phyloP scores from a whole-genome alignment of 129 eudicot species.

The Erigeron canadensis region DNA sequence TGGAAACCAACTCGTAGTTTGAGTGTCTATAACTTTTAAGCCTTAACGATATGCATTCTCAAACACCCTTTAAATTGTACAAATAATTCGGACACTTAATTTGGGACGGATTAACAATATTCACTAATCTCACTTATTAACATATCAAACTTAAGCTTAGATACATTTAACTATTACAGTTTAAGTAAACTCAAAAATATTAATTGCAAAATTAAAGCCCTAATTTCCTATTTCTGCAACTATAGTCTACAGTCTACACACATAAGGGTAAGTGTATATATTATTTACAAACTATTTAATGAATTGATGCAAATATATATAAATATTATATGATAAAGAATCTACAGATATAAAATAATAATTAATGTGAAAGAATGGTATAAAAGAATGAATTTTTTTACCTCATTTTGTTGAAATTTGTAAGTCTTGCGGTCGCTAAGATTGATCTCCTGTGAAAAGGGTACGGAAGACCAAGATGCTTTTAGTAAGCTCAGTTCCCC shows the following conservation, averaged over 20 bases:
- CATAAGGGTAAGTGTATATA: too few species aligned
- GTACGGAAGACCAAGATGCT: background rate
- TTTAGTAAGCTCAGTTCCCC: too few species aligned
- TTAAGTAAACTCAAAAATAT: background rate
- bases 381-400: background rate
- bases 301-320: too few species aligned
- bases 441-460: background rate
- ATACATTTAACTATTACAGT: background rate
- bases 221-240: background rate
- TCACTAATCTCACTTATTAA: too few species aligned
- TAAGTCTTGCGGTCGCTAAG: background rate
- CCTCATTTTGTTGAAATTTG: constrained; percentile 9
- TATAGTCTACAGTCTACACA: background rate
- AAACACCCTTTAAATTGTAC: background rate
- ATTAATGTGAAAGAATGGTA: background rate
- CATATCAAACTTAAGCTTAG: too few species aligned
- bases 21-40: too few species aligned
- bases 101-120: too few species aligned
- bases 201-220: background rate
- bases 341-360: background rate
- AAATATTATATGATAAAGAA: too few species aligned
- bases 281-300: too few species aligned
- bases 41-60: too few species aligned
- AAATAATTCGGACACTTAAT: background rate
- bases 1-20: too few species aligned